Evolutionary conservation across 2,329 filamentous ascomycete genomes (phyloP), one percentile per base, ranked within the genome.

Genomic region (Neoascochyta sp.): DNA sequence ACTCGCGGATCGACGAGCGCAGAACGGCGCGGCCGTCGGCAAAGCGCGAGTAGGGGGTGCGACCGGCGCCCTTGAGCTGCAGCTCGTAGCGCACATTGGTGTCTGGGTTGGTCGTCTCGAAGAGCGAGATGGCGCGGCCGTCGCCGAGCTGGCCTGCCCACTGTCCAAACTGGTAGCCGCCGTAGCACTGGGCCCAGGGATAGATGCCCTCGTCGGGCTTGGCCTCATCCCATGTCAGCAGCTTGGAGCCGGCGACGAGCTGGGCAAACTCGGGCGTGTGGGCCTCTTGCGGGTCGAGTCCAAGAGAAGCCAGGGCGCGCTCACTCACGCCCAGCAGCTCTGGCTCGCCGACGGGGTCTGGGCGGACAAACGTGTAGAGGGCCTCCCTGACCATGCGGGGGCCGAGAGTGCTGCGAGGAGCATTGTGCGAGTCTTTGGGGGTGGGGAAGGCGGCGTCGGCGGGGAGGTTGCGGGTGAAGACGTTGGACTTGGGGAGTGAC

Each of bases 141-240:
- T 98, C 92, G 22, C 92, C 92, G 1, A 98, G 77, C 63, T 98
- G 92, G 5, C 92, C 89, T 3, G 92, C 92, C 90, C 90, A 98
- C 45, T 84, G 80, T 5, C 92, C 92, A 36, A 67, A 65, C 27
- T 66, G 63, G 49, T 73, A 69, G 34, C 90, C 90, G 34, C 92
- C 92, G 61, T 98, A 98, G 67, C 92, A 96, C 66, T 98, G 92
- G 17, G 92, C 89, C 92, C 92, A 98, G 0, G 92, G 90, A 60
- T 98, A 98, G 23, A 92, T 80, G 12, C 84, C 57, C n/a, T 45
- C 39, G 15, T 54, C 47, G 11, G 46, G 52, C 21, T 60, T 47
- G 4, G 79, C 74, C 36, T 83, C 76, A 43, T 87, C 76, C 77
- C 83, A 85, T 27, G 88, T 90, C 33, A 84, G 77, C 9, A 95